Base-by-base conservation (phyloP, 2,329 filamentous ascomycete species). In the Apiospora malaysiana region DNA sequence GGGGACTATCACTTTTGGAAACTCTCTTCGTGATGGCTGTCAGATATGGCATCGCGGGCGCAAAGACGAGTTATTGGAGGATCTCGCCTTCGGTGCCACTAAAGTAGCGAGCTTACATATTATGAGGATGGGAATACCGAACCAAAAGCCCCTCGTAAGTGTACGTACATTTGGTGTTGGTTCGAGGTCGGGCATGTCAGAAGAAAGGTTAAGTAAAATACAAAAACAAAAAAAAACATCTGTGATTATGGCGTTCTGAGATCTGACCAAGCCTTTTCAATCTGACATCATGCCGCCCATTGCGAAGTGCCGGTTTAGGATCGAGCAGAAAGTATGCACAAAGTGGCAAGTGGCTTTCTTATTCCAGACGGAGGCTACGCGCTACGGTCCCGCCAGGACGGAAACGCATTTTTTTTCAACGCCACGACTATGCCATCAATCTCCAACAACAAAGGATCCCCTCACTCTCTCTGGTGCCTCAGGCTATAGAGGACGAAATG, bases 1-100 rank as follows among this genome's bases (percentile, higher is more conserved):
- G 9, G 56, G 56, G 32, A 40, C 56, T 40, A 63, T 63, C 10
- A 63, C 32, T 40, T 63, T 63, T 14, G 40, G 32, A 63, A 63
- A 63, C 56, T 63, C 27, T 63, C 32, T 40, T 21, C n/a, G 21
- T 14, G 32, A 12, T 37, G 56, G 56, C 18, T 40, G 56, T 63
- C 56, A 40, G 32, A 63, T 40, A 63, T 63, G 56, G 56, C 56
- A 63, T 63, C 56, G 56, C 27, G 32, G 56, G 56, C 56, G 56
- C 56, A 63, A 63, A 63, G 56, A 63, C 56, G 56, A 40, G 56
- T 63, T 40, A 63, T 63, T 63, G 32, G 56, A 40, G 56, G 56
- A 40, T 40, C 16, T 63, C 56, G 56, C 56, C 56, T 63, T 32
- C 8, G 18, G 32, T 63, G 32, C 56, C 56, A 63, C 56, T 63